phyloP scores from a whole-genome alignment of 2,329 filamentous ascomycete genomes.

The Fusarium gaditjirri region DNA sequence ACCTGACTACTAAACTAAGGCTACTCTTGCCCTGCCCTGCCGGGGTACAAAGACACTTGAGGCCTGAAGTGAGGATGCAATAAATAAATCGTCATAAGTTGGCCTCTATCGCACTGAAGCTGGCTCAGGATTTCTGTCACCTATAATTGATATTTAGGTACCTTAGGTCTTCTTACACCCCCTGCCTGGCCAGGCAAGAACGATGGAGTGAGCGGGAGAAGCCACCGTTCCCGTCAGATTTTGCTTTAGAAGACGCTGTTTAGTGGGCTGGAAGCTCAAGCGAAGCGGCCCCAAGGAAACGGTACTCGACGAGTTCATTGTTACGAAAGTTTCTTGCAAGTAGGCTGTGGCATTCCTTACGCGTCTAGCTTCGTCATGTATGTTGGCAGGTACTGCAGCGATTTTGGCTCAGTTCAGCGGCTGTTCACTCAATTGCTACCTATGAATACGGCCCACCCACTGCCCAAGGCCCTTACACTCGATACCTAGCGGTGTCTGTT shows the following conservation, averaged over 20 bases:
- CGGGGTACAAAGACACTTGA: background rate
- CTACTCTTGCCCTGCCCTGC: slow-evolving; percentile 3
- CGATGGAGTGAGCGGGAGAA: slow-evolving; percentile 4
- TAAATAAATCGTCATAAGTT: background rate
- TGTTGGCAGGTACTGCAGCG: background rate
- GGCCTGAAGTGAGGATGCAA: background rate
- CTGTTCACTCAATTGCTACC: background rate
- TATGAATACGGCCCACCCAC: background rate
- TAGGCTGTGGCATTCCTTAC: slow-evolving; percentile 33
- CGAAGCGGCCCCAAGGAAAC: slow-evolving; percentile 1
- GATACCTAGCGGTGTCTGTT: background rate
- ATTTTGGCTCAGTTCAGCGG: background rate
- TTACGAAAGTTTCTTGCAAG: slow-evolving; percentile 1
- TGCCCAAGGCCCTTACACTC: background rate
- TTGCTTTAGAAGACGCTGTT: background rate
- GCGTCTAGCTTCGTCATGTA: slow-evolving; percentile 25
- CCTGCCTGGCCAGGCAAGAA: slow-evolving; percentile 9
- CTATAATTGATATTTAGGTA: background rate
- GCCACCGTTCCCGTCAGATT: slow-evolving; percentile 12
- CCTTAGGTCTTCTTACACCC: background rate
- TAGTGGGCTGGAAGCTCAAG: slow-evolving; percentile 11
- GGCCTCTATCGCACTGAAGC: background rate
- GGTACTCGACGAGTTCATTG: background rate
- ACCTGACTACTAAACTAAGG: background rate
- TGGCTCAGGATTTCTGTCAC: background rate